phyloP scores from a whole-genome alignment of 805 yeast genomes.

The Sungouiozyma intestinalis region DNA sequence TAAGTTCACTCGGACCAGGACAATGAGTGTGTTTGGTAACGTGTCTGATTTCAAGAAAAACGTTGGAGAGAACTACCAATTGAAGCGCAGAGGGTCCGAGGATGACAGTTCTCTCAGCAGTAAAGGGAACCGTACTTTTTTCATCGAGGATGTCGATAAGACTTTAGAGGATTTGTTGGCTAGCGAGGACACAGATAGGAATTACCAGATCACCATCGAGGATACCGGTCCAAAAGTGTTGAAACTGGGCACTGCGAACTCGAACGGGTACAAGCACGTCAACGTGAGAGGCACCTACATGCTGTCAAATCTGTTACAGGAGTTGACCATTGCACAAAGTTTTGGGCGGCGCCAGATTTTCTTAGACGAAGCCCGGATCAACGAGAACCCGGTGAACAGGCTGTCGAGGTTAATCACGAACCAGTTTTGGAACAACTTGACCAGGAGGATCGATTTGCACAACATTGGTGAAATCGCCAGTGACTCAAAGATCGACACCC shows the following conservation, averaged over 20 bases:
- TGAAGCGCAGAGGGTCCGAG: slow-evolving; percentile 43
- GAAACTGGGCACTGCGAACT: slow-evolving; percentile 70
- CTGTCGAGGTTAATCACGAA: slow-evolving; percentile 61
- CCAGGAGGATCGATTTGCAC: slow-evolving; percentile 55
- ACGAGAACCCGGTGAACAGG: slow-evolving; percentile 79
- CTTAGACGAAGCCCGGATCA: slow-evolving; percentile 71
- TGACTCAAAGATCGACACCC: slow-evolving; percentile 65
- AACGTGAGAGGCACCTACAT: slow-evolving; percentile 82
- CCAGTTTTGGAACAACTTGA: slow-evolving; percentile 71
- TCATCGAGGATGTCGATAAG: slow-evolving; percentile 63
- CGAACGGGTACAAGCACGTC: slow-evolving; percentile 64
- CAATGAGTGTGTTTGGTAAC: slow-evolving; percentile 39
- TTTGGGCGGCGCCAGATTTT: slow-evolving; percentile 70
- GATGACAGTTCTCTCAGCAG: slow-evolving; percentile 36
- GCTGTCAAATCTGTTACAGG: slow-evolving; percentile 80
- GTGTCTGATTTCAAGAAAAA: slow-evolving; percentile 16
- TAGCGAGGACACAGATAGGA: slow-evolving; percentile 76
- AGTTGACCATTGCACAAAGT: slow-evolving; percentile 73
- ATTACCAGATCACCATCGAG: slow-evolving; percentile 77
- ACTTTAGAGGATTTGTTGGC: slow-evolving; percentile 60
- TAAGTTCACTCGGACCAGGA: slow-evolving; percentile 43
- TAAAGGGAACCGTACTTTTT: slow-evolving; percentile 37
- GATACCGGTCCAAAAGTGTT: slow-evolving; percentile 80
- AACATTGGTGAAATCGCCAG: slow-evolving; percentile 59
- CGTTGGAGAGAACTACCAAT: slow-evolving; percentile 13